phyloP scores from a whole-genome alignment of 2,329 filamentous ascomycete species.

The Fusarium longipes region DNA sequence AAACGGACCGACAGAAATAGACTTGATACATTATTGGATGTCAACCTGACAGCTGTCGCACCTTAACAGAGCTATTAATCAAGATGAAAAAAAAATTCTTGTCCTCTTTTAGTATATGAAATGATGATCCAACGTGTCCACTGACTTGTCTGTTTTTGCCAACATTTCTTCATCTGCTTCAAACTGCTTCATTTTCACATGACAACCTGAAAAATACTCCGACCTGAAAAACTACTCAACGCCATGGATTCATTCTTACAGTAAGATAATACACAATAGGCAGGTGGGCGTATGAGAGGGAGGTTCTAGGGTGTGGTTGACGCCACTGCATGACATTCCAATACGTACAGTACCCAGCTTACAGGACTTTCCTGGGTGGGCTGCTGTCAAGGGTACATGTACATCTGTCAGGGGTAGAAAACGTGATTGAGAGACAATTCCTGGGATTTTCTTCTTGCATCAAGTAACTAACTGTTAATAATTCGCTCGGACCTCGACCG shows the following conservation, averaged over 20 bases:
- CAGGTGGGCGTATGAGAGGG: conserved; percentile 16
- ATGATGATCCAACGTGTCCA: neutral
- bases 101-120: neutral
- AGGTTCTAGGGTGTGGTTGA: conserved; percentile 13
- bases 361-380: neutral
- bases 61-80: conserved; percentile 8
- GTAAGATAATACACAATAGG: conserved; percentile 18
- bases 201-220: neutral
- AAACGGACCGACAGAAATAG: conserved; percentile 15
- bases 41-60: conserved; percentile 23
- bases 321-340: conserved; percentile 16
- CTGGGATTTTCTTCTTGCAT: neutral
- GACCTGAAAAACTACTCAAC: neutral
- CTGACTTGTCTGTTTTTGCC: neutral
- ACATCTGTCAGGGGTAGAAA: conserved; percentile 11
- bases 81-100: neutral
- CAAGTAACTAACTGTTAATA: neutral
- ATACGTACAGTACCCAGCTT: conserved; percentile 10
- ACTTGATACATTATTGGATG: conserved; percentile 9
- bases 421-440: conserved; percentile 1
- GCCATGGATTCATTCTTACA: conserved; percentile 3
- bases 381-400: conserved; percentile 10
- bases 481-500: conserved; percentile 18
- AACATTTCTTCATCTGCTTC: neutral
- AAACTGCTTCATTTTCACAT: neutral